Base-by-base conservation (phyloP, 306 rosid genomes). In the Parietaria judaica region DNA sequence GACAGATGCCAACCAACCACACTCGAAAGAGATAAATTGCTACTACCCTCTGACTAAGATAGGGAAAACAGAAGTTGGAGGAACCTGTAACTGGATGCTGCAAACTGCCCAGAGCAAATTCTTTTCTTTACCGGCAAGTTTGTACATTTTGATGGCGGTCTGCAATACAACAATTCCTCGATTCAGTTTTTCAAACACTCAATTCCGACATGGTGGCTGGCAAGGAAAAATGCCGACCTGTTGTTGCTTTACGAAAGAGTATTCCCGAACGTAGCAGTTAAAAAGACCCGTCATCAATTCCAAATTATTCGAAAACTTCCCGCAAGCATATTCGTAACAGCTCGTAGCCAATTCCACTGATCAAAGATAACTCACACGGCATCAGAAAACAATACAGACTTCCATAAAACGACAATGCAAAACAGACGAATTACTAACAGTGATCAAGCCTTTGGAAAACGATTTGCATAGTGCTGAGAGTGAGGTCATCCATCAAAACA, bases 61-160 rank as follows among this genome's bases (percentile, higher is more conserved):
- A 60, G 3, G 44, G 45, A 9, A 31, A n/a, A 69, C 13, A 66
- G 64, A 45, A 65, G 36, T 57, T 3, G 23, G 74, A 65, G 63
- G 44, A 82, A 94, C 99, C 99, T 94, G 99, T 80, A 94, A 83
- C 54, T 94, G 95, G 72, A 94, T 89, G 83, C 99, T 94, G 69
- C 99, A 89, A 71, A 86, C 95, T 37, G 99, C 94, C 97, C 99
- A 94, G 47, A 94, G 94, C 87, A 94, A 79, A 70, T 81, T 86
- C 58, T 90, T 84, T 68, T 94, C 99, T 81, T 89, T 97, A 51
- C 94, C 95, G 60, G 74, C 85, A 62, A 77, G 91, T 71, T 94
- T 94, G 81, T 94, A 89, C 99, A 94, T 94, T 75, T 87, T 89
- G 78, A 94, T 89, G 70, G 99, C 99, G 49, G 94, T 94, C 99